A percentile compares a stretch with the other conserved stretches of the same genome.
Evolutionary conservation across 2,329 filamentous ascomycete species (phyloP).

Genomic region (Cryphonectria japonica): DNA sequence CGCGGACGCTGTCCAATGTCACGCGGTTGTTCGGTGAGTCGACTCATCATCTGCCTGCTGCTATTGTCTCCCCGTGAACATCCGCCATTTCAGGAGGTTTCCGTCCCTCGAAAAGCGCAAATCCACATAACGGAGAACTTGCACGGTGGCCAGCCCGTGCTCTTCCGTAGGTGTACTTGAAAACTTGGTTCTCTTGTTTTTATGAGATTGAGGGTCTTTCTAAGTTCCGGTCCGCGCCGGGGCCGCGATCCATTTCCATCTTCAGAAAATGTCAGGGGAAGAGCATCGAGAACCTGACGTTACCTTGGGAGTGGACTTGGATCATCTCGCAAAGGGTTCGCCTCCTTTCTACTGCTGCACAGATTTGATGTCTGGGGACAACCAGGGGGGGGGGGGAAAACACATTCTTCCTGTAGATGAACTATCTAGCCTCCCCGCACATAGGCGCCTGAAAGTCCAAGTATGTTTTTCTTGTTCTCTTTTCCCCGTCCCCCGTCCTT

Average conservation of each 20-base stretch:
- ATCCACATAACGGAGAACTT: constrained; percentile 2
- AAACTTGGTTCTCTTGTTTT: neutral
- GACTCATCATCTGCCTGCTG: neutral
- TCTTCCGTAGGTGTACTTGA: neutral
- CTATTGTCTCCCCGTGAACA: neutral
- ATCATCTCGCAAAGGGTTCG: constrained; percentile 14
- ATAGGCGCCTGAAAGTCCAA: neutral
- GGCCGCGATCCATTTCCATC: constrained; percentile 25
- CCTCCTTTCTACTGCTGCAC: constrained; percentile 5
- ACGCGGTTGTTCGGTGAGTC: neutral
- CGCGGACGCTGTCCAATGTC: neutral
- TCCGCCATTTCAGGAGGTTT: neutral
- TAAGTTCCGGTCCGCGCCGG: constrained; percentile 16
- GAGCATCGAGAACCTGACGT: constrained; percentile 9
- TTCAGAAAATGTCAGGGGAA: constrained; percentile 8
- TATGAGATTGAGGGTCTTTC: constrained; percentile 2
- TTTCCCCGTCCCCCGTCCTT: neutral
- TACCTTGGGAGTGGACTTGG: constrained; percentile 20
- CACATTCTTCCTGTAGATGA: neutral
- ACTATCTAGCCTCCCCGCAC: neutral
- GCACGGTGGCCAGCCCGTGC: neutral
- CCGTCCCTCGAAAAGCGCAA: neutral
- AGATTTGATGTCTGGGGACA: constrained; percentile 11
- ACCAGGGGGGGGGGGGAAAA: neutral
- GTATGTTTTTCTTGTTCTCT: too few relatives aligned